These are phyloP conservation scores for Urochloa ruziziensis DNA, from an alignment of 176 grass and related monocot species.

Conservation along the genomic window DNA sequence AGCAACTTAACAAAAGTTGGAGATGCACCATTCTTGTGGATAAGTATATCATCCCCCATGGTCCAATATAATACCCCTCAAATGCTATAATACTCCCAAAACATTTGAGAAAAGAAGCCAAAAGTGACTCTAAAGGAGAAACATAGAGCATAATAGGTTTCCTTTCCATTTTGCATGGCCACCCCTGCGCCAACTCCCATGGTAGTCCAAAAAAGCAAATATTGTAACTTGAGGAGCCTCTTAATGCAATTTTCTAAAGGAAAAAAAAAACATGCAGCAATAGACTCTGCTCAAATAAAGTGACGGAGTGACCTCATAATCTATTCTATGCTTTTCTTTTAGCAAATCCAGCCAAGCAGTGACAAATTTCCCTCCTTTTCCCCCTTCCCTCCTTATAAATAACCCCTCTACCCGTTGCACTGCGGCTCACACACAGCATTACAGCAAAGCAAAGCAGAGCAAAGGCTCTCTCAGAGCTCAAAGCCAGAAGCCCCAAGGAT, in stretches of 20 bases:
- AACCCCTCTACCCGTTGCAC: slow-evolving; percentile 23
- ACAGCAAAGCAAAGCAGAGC: not conserved
- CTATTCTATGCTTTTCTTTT: slow-evolving; percentile 21
- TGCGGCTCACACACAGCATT: slow-evolving; percentile 32
- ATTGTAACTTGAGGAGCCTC: not conserved
- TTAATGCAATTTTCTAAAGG: not conserved
- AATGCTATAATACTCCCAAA: slow-evolving; percentile 31
- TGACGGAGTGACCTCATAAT: slow-evolving; percentile 36
- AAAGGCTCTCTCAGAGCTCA: slow-evolving; percentile 17
- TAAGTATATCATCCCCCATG: slow-evolving; percentile 41
- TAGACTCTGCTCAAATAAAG: not conserved
- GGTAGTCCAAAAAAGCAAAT: not conserved
- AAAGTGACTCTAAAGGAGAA: slow-evolving; percentile 1
- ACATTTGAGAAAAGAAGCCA: slow-evolving; percentile 28
- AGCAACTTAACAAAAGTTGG: slow-evolving; percentile 20
- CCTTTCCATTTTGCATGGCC: slow-evolving; percentile 27
- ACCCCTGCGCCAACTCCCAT: not conserved
- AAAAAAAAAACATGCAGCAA: not conserved
- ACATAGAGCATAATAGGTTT: slow-evolving; percentile 28
- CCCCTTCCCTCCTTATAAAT: slow-evolving; percentile 56
- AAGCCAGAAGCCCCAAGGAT: not conserved
- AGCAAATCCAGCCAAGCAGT: slow-evolving; percentile 29
- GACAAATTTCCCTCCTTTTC: slow-evolving; percentile 25
- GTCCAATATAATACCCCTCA: slow-evolving; percentile 34
- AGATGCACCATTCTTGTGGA: slow-evolving; percentile 46